Evolutionary conservation across 2,329 filamentous ascomycete genomes (phyloP), one percentile per base, ranked within the genome.

Genomic region (Simplicillium aogashimaense): DNA sequence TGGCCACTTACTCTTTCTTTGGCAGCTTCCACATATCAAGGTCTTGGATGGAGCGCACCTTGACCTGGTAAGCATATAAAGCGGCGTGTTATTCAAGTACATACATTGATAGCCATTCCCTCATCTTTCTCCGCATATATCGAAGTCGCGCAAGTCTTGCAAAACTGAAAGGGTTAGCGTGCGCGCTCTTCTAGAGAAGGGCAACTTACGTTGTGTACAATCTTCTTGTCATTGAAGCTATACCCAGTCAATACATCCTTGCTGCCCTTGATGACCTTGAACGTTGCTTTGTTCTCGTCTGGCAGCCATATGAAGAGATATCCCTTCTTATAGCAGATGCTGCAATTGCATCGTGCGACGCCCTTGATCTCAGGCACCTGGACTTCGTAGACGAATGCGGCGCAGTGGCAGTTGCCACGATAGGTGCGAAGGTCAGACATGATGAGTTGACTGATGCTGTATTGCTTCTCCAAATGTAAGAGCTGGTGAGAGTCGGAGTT

Each of bases 281-380:
- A 56, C 6, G 12, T 13, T 5, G 5, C 30, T 33, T 54, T 43
- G 29, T 55, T 50, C 3, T 46, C 50, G 1, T 47, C 45, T 4
- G 52, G 49, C 7, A 58, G 52, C 29, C 61, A 52, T 15, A 58
- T 35, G 53, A 57, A 69, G 30, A 69, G 51, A 34, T 66, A 66
- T 13, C 58, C 67, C 52, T 70, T 72, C 48, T 65, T 72, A 49
- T 47, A 50, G 54, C 81, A 82, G 47, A 82, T 74, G 59, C 77
- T 83, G 61, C 83, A 86, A 57, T 81, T 79, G 60, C 82, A 83
- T 51, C 74, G 66, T 4, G 58, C 53, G 6, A 67, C 69, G 4
- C 65, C 56, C 50, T 73, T 75, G 44, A 84, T 67, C 52, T 82
- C 74, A 16, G 77, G 74, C 11, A 78, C 35, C 3, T 60, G 54